Evolutionary conservation across 371 early-diverging fungal species (phyloP).

Genomic region (Circinella minor): DNA sequence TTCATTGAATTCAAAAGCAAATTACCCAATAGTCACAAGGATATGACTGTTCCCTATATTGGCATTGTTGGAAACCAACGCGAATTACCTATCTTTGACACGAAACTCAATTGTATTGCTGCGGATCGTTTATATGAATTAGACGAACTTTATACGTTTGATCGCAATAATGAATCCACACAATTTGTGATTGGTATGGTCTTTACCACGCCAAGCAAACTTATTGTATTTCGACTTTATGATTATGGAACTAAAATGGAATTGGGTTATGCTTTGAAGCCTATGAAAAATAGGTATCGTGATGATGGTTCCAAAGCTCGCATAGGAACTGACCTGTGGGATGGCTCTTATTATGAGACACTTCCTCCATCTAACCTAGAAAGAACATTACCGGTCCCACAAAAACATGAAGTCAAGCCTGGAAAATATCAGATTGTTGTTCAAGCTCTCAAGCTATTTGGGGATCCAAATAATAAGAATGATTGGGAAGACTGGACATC

Average conservation of each 20-base stretch:
- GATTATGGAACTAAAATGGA: no score
- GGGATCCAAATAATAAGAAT: not conserved
- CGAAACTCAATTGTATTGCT: constrained; percentile 25
- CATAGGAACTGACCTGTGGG: constrained; percentile 11
- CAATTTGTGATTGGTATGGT: no score
- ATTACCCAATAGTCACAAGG: not conserved
- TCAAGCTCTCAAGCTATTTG: constrained; percentile 16
- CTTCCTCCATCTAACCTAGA: constrained; percentile 14
- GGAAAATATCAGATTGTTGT: constrained; percentile 14
- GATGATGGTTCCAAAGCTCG: not conserved
- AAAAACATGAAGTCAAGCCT: constrained; percentile 6
- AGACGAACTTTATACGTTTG: constrained; percentile 10
- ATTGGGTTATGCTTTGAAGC: no score
- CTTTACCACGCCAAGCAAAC: no score
- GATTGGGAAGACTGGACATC: constrained; percentile 24
- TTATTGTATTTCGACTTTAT: no score
- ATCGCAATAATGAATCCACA: not conserved
- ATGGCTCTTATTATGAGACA: constrained; percentile 14
- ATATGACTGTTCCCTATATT: constrained; percentile 57
- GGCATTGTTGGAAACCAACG: constrained; percentile 57
- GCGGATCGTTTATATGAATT: constrained; percentile 11
- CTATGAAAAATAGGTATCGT: no score
- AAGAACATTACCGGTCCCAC: constrained; percentile 5
- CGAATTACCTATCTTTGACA: constrained; percentile 42
- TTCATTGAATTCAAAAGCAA: constrained; percentile 26